Conservation (phyloP, 768 basidiomycete species). For the Boletus rubescentipes region DNA sequence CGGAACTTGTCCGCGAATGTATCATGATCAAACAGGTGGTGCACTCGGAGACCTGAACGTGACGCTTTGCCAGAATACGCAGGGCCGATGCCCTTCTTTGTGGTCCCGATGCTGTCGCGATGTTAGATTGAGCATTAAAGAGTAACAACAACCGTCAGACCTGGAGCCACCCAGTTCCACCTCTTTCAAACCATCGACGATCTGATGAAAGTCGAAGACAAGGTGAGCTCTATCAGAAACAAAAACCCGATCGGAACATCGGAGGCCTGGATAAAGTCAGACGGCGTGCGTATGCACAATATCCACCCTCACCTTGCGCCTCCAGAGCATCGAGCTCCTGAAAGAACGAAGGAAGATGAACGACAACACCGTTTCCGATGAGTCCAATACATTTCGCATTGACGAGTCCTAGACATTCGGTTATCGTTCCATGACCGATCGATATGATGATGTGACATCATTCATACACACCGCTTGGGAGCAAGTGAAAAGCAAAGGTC, state of each 20-base stretch:
- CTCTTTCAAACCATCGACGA: constrained; percentile 98
- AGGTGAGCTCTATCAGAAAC: constrained; percentile 96
- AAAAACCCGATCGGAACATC: constrained; percentile 81
- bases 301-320: constrained; percentile 60
- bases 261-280: constrained; percentile 58
- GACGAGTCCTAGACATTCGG: constrained; percentile 16
- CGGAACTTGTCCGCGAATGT: constrained; percentile 91
- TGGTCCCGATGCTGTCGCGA: constrained; percentile 83
- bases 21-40: constrained; percentile 89
- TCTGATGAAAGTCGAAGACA: constrained; percentile 99
- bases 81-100: constrained; percentile 97
- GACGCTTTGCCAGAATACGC: constrained; percentile 98
- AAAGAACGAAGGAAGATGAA: constrained; percentile 95
- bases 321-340: constrained; percentile 85
- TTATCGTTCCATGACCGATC: neutral
- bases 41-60: constrained; percentile 91
- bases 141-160: constrained; percentile 32
- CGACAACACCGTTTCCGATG: constrained; percentile 94
- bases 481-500: constrained; percentile 92
- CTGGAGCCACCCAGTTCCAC: constrained; percentile 92
- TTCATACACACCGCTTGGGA: constrained; percentile 73
- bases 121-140: neutral
- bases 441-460: neutral
- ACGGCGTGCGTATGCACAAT: neutral
- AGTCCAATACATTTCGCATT: constrained; percentile 69